These are phyloP conservation scores for Emergomyces africanus DNA, from an alignment of 2,329 filamentous ascomycete species.

Conservation along the genomic window DNA sequence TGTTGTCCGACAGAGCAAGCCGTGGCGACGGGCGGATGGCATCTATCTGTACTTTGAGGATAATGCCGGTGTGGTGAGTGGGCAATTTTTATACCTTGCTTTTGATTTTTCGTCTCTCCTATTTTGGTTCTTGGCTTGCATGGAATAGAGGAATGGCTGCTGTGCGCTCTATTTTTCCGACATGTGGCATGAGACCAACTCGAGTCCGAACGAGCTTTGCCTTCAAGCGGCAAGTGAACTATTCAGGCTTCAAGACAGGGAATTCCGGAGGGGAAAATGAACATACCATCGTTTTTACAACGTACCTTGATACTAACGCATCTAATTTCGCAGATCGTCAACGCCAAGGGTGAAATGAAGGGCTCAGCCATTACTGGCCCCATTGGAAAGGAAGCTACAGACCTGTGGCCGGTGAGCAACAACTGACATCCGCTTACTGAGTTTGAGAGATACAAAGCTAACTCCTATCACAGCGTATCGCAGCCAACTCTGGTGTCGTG, in stretches of 20 bases:
- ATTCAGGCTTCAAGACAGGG: background rate
- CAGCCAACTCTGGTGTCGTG: slow-evolving; percentile 98
- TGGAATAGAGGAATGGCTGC: background rate
- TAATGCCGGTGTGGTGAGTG: slow-evolving; percentile 94
- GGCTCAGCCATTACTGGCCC: slow-evolving; percentile 98
- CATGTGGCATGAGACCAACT: background rate
- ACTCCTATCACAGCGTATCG: slow-evolving; percentile 64
- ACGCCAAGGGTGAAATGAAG: slow-evolving; percentile 99
- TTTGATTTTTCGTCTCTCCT: slow-evolving; percentile 3
- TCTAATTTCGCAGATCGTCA: slow-evolving; percentile 65
- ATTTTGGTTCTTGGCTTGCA: background rate
- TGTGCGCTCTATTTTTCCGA: background rate
- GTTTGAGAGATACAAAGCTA: slow-evolving; percentile 15
- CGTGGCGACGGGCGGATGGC: slow-evolving; percentile 96
- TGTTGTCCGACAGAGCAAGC: slow-evolving; percentile 97
- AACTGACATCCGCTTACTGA: background rate
- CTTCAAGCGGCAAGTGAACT: background rate
- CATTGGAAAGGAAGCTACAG: slow-evolving; percentile 98
- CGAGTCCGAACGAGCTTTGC: background rate
- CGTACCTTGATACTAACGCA: background rate
- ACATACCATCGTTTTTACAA: background rate
- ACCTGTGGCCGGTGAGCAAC: slow-evolving; percentile 86
- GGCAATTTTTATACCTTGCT: background rate
- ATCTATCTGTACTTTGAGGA: slow-evolving; percentile 99
- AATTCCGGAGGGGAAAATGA: background rate